These are phyloP conservation scores for Melanogaster broomeanus DNA, from an alignment of 768 basidiomycete genomes.

Conservation along the genomic window DNA sequence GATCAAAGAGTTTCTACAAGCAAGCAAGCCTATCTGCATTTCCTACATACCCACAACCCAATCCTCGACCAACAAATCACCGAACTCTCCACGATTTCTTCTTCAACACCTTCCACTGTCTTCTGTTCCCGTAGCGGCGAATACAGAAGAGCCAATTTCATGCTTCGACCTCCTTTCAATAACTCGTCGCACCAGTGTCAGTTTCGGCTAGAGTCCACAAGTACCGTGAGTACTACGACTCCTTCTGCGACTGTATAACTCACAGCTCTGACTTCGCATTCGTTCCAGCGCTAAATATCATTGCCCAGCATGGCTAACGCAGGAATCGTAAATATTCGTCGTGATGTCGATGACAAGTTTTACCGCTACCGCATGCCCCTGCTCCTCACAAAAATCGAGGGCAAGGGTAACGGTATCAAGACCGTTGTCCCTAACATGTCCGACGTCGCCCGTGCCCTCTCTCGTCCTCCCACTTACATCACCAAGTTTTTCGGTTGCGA, in stretches of 20 bases:
- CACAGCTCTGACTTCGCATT: not conserved
- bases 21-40: not conserved
- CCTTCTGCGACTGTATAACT: not conserved
- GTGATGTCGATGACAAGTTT: slow-evolving; percentile 96
- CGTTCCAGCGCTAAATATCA: slow-evolving; percentile 55
- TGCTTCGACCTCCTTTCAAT: slow-evolving; percentile 88
- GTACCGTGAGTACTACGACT: slow-evolving; percentile 45
- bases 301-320: slow-evolving; percentile 79
- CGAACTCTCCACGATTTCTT: slow-evolving; percentile 28
- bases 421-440: slow-evolving; percentile 99
- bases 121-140: slow-evolving; percentile 34
- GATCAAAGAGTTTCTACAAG: not conserved
- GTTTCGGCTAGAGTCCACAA: slow-evolving; percentile 51
- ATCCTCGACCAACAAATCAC: not conserved
- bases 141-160: slow-evolving; percentile 55
- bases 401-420: slow-evolving; percentile 99
- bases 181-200: slow-evolving; percentile 65
- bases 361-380: slow-evolving; percentile 98
- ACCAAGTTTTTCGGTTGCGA: slow-evolving; percentile 99
- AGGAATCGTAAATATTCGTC: slow-evolving; percentile 89
- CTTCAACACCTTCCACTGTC: slow-evolving; percentile 16
- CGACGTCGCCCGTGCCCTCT: slow-evolving; percentile 93
- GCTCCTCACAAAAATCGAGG: slow-evolving; percentile 94
- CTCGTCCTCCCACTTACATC: slow-evolving; percentile 92
- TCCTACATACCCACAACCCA: slow-evolving; percentile 9